phyloP scores from a whole-genome alignment of 352 stramenopile genomes.

The Aphanomyces stellatus region DNA sequence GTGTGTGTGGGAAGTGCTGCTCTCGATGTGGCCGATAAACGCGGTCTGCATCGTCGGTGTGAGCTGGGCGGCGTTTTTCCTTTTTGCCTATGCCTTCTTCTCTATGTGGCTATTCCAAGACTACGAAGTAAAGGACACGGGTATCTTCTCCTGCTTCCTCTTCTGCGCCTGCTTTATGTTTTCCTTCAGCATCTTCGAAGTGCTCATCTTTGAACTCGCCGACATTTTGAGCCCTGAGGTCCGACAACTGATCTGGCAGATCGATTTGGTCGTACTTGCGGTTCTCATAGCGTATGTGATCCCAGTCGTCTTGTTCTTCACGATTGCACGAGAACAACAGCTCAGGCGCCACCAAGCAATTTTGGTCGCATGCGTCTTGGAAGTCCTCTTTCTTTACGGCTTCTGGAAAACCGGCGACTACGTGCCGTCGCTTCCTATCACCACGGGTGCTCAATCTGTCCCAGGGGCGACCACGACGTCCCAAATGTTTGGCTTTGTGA shows the following conservation, averaged over 20 bases:
- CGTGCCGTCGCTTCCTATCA: not conserved
- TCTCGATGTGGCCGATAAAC: conserved; percentile 18
- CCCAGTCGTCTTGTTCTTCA: conserved; percentile 68
- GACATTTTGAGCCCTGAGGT: conserved; percentile 48
- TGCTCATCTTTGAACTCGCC: conserved; percentile 75
- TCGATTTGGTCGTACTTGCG: conserved; percentile 69
- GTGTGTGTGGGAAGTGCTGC: too few relatives aligned
- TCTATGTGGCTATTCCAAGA: conserved; percentile 77
- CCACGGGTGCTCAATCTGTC: too few relatives aligned
- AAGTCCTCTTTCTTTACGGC: conserved; percentile 54
- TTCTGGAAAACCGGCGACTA: conserved; percentile 64
- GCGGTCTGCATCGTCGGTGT: conserved; percentile 27
- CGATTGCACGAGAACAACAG: conserved; percentile 53
- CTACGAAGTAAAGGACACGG: conserved; percentile 56
- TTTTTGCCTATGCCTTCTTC: conserved; percentile 74
- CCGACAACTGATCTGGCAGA: conserved; percentile 66
- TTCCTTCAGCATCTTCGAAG: conserved; percentile 69
- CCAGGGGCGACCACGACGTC: not conserved
- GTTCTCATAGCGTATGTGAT: conserved; percentile 69
- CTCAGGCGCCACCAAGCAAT: conserved; percentile 25
- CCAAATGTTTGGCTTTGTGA: conserved; percentile 44
- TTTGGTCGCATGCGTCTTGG: conserved; percentile 22
- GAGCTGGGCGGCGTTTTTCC: conserved; percentile 50
- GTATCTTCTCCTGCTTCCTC: conserved; percentile 35
- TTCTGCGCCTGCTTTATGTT: conserved; percentile 71